Base-by-base conservation (phyloP, 2,329 filamentous ascomycete species). In the Apiospora arundinis region DNA sequence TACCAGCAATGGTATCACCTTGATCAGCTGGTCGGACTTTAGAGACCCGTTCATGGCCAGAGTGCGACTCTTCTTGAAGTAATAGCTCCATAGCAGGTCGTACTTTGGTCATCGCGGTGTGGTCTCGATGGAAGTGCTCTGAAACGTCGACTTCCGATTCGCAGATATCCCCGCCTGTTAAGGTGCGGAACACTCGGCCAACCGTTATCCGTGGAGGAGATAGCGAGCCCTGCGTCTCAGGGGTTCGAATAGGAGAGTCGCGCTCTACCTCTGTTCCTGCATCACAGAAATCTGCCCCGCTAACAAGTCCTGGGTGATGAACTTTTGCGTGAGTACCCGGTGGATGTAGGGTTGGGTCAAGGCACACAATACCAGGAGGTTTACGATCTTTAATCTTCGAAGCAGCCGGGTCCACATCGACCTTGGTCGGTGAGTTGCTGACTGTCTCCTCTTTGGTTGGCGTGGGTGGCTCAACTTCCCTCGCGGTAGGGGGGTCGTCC, bases 51-150 rank as follows among this genome's bases (percentile, higher is more conserved):
- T 37, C 28, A 44, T 70, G 68, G 7, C 70, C 63, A n/a, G n/a
- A 23, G 25, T 72, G 66, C 23, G 45, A 37, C 25, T 42, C 37
- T 60, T 63, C 23, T 8, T 23, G 63, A 4, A 48, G n/a, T 70
- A n/a, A 7, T 2, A 42, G 21, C 18, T 60, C 65, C 23, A 65
- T 60, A 46, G 76, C 70, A 65, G 74, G 73, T 28, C 74, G 74
- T 37, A 78, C 73, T 32, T 77, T 77, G 48, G 73, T 49, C 48
- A 71, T 69, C 14, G 72, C 70, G 28, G 37, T 72, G 52, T 75
- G 74, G 8, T 68, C 40, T 67, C 66, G 68, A 32, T 75, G 73
- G 16, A 74, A 69, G 67, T 74, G 73, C n/a, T 72, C 67, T 6
- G 75, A 74, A 66, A 74, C 69, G 49, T 74, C 73, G 8, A 74